phyloP scores from a whole-genome alignment of 2,329 filamentous ascomycete species.

The Pseudopithomyces chartarum region DNA sequence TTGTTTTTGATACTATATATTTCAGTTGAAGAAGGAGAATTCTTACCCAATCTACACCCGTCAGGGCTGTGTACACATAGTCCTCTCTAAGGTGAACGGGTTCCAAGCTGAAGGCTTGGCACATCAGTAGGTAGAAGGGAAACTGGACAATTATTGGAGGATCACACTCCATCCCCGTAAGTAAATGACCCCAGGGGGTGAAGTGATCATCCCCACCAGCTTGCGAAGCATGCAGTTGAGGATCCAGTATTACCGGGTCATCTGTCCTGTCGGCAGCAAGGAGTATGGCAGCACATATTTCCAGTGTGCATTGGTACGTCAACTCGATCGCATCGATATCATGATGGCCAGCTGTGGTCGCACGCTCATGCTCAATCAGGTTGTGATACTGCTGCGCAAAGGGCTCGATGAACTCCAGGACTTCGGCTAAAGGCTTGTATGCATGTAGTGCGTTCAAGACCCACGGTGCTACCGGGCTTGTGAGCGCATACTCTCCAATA shows the following conservation, averaged over 20 bases:
- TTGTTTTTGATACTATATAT: background rate
- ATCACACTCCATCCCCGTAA: conserved; percentile 4
- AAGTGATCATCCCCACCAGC: conserved; percentile 7
- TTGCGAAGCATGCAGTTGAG: conserved; percentile 3
- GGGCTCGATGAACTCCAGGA: conserved; percentile 2
- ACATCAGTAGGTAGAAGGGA: conserved; percentile 8
- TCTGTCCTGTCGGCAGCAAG: conserved; percentile 4
- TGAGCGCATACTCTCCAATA: conserved; percentile 6
- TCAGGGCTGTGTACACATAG: conserved; percentile 5
- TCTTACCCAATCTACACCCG: conserved; percentile 4
- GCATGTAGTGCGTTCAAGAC: background rate
- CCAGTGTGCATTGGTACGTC: conserved; percentile 7
- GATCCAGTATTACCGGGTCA: background rate
- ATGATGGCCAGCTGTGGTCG: background rate
- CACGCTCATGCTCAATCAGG: background rate
- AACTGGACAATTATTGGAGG: conserved; percentile 8
- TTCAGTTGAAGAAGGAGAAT: background rate
- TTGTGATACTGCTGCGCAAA: background rate
- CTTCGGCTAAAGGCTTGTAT: background rate
- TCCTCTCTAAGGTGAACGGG: background rate
- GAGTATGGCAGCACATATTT: conserved; percentile 4
- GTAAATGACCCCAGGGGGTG: background rate
- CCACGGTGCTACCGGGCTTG: conserved; percentile 3
- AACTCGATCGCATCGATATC: conserved; percentile 6
- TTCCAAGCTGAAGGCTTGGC: conserved; percentile 5